These are phyloP conservation scores for Kondoa malvinella DNA, from an alignment of 768 basidiomycete genomes.

Conservation along the genomic window DNA sequence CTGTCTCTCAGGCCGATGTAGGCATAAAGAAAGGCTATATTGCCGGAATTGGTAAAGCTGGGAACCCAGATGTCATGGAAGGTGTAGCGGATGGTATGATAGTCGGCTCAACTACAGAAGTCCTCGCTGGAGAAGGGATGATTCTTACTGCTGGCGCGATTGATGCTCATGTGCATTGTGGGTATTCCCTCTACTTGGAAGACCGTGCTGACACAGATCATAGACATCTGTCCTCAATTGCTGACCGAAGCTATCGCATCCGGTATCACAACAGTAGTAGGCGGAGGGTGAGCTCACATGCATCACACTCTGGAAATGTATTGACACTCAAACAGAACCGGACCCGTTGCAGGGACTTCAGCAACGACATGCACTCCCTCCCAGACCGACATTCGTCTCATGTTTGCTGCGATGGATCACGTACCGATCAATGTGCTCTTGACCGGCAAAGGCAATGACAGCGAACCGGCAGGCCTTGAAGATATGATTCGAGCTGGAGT, in stretches of 20 bases:
- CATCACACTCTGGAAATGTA: neutral
- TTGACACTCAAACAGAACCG: slow-evolving; percentile 41
- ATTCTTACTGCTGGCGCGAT: slow-evolving; percentile 86
- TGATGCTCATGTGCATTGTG: slow-evolving; percentile 52
- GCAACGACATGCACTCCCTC: slow-evolving; percentile 92
- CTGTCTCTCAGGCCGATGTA: slow-evolving; percentile 59
- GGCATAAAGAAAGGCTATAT: slow-evolving; percentile 73
- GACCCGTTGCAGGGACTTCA: slow-evolving; percentile 70
- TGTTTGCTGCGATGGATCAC: slow-evolving; percentile 80
- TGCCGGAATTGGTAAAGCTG: slow-evolving; percentile 83
- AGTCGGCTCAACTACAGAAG: slow-evolving; percentile 82
- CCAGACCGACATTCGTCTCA: slow-evolving; percentile 70
- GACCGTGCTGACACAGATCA: neutral
- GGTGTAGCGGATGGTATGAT: slow-evolving; percentile 53
- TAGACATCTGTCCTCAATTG: slow-evolving; percentile 73
- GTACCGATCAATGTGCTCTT: slow-evolving; percentile 40
- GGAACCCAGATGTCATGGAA: slow-evolving; percentile 86
- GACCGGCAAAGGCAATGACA: slow-evolving; percentile 93
- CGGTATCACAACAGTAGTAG: slow-evolving; percentile 17
- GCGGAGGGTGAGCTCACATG: slow-evolving; percentile 14
- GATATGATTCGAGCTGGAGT: slow-evolving; percentile 73
- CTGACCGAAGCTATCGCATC: slow-evolving; percentile 44
- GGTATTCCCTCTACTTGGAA: neutral
- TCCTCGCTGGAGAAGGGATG: slow-evolving; percentile 84
- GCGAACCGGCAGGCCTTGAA: slow-evolving; percentile 52